Evolutionary conservation across 2,329 filamentous ascomycete genomes (phyloP), one percentile per base, ranked within the genome.

Genomic region (Tolypocladium inflatum): DNA sequence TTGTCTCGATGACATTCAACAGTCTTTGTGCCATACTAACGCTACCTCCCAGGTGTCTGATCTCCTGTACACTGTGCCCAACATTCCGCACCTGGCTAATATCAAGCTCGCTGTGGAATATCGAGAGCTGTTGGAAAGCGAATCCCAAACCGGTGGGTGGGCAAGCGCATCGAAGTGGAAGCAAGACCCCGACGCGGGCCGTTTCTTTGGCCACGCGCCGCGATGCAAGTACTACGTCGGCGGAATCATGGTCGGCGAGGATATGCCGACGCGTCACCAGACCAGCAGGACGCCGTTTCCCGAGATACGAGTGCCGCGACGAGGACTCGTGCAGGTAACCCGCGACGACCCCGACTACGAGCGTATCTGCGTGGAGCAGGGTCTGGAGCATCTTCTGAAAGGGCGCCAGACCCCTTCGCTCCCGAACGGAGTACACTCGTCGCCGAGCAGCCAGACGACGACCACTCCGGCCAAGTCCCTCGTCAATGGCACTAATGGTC

Each of bases 141-240:
- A 82, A 63, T 70, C 71, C 7, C 73, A 78, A 60, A 68, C 75
- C 23, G 63, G 67, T n/a, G 72, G 69, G 10, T 80, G 74, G 68
- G 70, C 68, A 51, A 66, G 72, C 8, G 71, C 74, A 4, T 72
- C 74, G 57, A 86, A 85, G 66, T 87, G 82, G 81, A 84, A 79
- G 66, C 72, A 75, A 57, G 84, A 87, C 63, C 81, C 82, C 2
- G 80, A 80, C 58, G 75, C 75, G 1, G 74, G 76, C 57, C 76
- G 76, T n/a, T 78, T 75, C 59, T 72, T 78, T 50, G 76, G 75
- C 4, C 84, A 83, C 65, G 79, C 80, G 5, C 84, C 84, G 1
- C 74, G 80, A 59, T 77, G 76, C 62, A 84, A 81, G 65, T 80
- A 83, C 65, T 87, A 80, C 62, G 62, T 84, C 62, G 80, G 85